A percentile compares a stretch with the other conserved stretches of the same genome.
Conservation (phyloP, 2,329 filamentous ascomycete species). For the Aspergillus arachidicola region DNA sequence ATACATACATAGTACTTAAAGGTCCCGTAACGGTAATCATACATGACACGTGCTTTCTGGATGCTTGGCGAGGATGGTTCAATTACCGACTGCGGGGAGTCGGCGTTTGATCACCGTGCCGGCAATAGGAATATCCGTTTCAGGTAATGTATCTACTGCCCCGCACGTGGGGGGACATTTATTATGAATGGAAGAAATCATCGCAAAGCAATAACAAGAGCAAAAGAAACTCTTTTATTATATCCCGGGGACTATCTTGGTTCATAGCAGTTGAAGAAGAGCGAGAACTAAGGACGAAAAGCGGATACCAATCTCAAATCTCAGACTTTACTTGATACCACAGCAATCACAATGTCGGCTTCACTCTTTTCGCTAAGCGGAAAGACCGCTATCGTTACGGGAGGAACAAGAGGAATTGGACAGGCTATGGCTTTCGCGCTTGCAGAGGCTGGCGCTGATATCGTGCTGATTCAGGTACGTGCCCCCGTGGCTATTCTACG, state of each 20-base stretch:
- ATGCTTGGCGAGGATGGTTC: conserved; percentile 6
- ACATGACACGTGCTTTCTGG: conserved; percentile 7
- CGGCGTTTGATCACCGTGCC: conserved; percentile 15
- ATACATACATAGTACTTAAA: neutral
- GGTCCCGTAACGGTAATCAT: conserved; percentile 9
- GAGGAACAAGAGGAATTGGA: conserved; percentile 52
- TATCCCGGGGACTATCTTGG: too few species aligned
- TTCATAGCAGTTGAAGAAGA: too few species aligned
- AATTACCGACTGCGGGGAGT: conserved; percentile 21
- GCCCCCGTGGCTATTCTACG: neutral
- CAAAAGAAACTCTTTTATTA: neutral
- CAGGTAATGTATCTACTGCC: conserved; percentile 5
- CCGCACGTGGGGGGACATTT: conserved; percentile 10
- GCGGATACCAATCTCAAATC: neutral
- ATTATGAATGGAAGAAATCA: conserved; percentile 2
- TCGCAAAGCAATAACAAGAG: neutral
- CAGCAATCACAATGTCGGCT: conserved; percentile 30
- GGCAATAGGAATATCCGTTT: conserved; percentile 18
- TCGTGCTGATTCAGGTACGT: conserved; percentile 45
- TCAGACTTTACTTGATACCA: neutral
- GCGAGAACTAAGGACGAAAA: neutral
- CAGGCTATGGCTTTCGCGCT: conserved; percentile 50
- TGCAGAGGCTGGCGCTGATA: conserved; percentile 51
- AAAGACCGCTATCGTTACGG: conserved; percentile 49
- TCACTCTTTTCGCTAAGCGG: conserved; percentile 45